Base-by-base conservation (phyloP, 1,284 basidiomycete species). In the Paramarasmius palmivorus region DNA sequence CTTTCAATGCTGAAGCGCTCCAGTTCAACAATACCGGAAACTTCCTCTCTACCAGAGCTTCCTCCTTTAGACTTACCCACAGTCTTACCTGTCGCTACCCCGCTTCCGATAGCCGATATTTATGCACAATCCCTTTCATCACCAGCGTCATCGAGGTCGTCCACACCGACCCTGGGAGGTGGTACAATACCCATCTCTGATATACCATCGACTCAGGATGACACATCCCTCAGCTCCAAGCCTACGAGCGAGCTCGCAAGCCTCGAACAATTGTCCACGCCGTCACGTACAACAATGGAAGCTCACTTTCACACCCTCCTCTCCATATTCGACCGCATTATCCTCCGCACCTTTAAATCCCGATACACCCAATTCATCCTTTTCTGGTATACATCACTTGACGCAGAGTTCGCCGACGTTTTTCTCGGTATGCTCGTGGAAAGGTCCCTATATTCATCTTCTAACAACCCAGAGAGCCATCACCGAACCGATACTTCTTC, bases 351-450 rank as follows among this genome's bases (percentile, higher is more conserved):
- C 0, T 96, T 96, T 75, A 94, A 95, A 67, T 98, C 94, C 0
- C 91, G 96, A 39, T 96, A 99, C 68, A 95, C 95, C 1, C 97
- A 99, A 63, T 99, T 99, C 73, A 79, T 99, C 56, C 66, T 99
- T 42, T 99, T 99, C 78, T 96, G 93, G 88, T 94, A 90, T 66
- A 83, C 93, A 20, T 97, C 95, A 1, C 84, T 97, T 52, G 88
- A 95, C 59, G 77, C 88, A 7, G 86, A 93, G 55, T 98, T 95
- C 64, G 85, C 91, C 39, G 96, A 99, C 68, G 81, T 93, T 54
- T 98, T 99, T 67, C 90, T 95, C 54, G 95, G 95, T 39, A 85
- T 95, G 64, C 86, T 99, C 23, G 88, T 98, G 41, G 89, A 90
- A 17, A 88, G 92, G 57, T 93, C 95, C 0, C 73, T 98, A 12